Base-by-base conservation (phyloP, 345 rosid species). In the Anastatica hierochuntica region DNA sequence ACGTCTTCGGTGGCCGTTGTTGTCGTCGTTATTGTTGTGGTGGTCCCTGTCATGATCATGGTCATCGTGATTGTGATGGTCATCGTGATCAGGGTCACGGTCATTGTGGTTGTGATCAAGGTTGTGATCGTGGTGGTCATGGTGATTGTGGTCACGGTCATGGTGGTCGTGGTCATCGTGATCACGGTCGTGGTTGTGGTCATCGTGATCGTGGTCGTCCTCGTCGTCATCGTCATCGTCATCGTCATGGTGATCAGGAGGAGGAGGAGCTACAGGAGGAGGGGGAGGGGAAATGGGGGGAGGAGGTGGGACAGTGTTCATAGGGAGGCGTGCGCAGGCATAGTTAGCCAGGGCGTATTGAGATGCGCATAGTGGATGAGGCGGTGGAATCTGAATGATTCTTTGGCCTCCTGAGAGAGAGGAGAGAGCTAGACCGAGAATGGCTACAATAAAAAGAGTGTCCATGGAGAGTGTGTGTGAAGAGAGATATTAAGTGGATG, bases 271-370 rank as follows among this genome's bases (percentile, higher is more conserved):
- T 1, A 21, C 6, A 29, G n/a, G n/a, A 39, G 67, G 67, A 48
- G 58, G 64, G 0, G 43, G 58, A 19, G 43, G 56, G 27, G 66
- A 45, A 10, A 33, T 26, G 13, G 66, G 65, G 49, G 16, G 47
- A 8, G 24, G 44, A 12, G 63, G 58, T 5, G 78, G 64, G 10
- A 70, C 48, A 0, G 74, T 69, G 63, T n/a, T 12, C 14, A 70
- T 53, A 0, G 77, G 82, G 14, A 87, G 67, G 53, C 6, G 26
- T 0, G 71, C 19, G 45, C 98, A 90, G 1, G 95, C 92, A 41
- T 84, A 71, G 64, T 78, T 84, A 43, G 58, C 95, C 1, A 87
- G 56, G 1, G 84, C 49, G 50, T 79, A 71, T 63, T 87, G 98
- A 66, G 87, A 71, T 30, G 73, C 52, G 27, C 96, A 90, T 14